These are phyloP conservation scores for Hyphopichia fennica DNA, from an alignment of 1,139 yeast genomes.

Conservation along the genomic window DNA sequence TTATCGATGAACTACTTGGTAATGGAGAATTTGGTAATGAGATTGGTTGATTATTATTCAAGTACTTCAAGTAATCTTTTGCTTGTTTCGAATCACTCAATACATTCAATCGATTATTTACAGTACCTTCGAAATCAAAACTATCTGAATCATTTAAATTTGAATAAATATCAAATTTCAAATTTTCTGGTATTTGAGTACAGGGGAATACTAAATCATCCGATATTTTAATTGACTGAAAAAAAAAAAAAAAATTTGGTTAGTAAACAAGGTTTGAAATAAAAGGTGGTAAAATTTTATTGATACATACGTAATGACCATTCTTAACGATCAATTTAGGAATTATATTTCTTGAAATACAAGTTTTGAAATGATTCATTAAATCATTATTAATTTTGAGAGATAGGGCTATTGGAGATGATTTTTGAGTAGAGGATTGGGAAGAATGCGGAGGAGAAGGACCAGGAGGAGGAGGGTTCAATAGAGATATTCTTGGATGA, in stretches of 20 bases:
- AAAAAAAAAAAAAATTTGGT: no score
- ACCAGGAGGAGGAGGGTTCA: neutral
- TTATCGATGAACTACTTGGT: no score
- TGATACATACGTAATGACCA: slow-evolving; percentile 33
- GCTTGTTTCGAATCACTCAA: slow-evolving; percentile 31
- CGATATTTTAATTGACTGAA: slow-evolving; percentile 29
- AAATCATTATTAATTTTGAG: slow-evolving; percentile 29
- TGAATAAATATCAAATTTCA: slow-evolving; percentile 37
- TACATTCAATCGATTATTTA: slow-evolving; percentile 32
- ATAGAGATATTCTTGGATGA: slow-evolving; percentile 1
- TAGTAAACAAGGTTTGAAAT: no score
- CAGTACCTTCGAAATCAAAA: slow-evolving; percentile 29
- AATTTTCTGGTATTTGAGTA: slow-evolving; percentile 33
- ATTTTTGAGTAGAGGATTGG: slow-evolving; percentile 2
- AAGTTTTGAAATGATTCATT: slow-evolving; percentile 18
- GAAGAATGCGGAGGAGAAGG: neutral
- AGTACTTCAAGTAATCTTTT: slow-evolving; percentile 15
- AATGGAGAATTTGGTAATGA: slow-evolving; percentile 2
- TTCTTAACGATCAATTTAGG: slow-evolving; percentile 39
- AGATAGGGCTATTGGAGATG: slow-evolving; percentile 23
- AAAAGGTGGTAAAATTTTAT: no score
- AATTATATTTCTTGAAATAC: slow-evolving; percentile 11
- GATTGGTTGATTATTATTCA: slow-evolving; percentile 1
- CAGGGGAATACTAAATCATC: slow-evolving; percentile 34
- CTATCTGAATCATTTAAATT: slow-evolving; percentile 6